Base-by-base conservation (phyloP, 345 rosid species). In the Brassica nigra region DNA sequence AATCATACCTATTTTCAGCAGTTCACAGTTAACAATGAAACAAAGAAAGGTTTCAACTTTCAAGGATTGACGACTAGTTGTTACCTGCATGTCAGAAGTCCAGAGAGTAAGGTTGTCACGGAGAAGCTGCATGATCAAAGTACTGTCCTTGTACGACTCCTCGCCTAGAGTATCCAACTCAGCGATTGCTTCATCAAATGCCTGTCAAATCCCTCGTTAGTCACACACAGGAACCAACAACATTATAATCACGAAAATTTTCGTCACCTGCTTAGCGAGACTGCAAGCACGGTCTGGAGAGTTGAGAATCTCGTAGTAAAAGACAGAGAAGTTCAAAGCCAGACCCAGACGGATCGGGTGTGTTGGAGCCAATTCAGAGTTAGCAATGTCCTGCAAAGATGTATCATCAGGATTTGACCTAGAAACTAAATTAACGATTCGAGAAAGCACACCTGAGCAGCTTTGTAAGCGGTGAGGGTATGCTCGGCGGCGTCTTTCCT, bases 71-170 rank as follows among this genome's bases (percentile, higher is more conserved):
- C 27, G 27, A 23, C 3, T 11, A 42, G 4, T 42, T 10, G 14
- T 47, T 90, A 94, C 98, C 98, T 91, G 98, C 94, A 94, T 90
- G 78, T 94, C 96, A 44, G 98, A 94, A 49, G 98, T 94, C 98
- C 97, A 92, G 62, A 94, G 84, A 33, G 98, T 94, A 81, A 94
- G 98, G 64, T 94, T 94, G 76, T 94, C 98, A 20, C 97, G 94
- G 20, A 94, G 96, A 78, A 94, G 98, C 85, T 94, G 98, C 98
- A 90, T 93, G 85, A 93, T 93, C 89, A 93, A 85, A 58, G 97
- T 91, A 87, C 92, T 93, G 62, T 94, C 98, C 88, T 92, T 94
- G 89, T 94, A 94, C 12, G 98, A 94, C 71, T 94, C 98, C 79
- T 94, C 98, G 3, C 98, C 98, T 0, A 94, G 85, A 16, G 98